phyloP scores from a whole-genome alignment of 768 basidiomycete genomes.

The Panus rudis region DNA sequence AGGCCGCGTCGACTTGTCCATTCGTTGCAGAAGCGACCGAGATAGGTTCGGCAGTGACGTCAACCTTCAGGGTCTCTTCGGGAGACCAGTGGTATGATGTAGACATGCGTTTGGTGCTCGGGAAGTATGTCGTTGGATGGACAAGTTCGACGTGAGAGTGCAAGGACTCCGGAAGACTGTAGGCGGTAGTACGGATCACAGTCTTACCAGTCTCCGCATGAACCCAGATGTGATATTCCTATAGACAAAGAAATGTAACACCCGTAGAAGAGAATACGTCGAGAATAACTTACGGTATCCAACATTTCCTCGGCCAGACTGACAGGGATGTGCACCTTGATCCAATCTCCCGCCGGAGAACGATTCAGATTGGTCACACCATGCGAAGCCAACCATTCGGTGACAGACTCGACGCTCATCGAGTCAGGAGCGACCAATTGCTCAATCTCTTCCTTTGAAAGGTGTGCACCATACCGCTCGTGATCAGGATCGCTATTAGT shows the following conservation, averaged over 20 bases:
- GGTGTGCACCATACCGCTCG: constrained; percentile 27
- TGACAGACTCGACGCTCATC: constrained; percentile 44
- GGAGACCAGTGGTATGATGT: constrained; percentile 27
- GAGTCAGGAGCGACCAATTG: constrained; percentile 50
- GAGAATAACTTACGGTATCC: constrained; percentile 46
- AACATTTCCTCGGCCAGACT: constrained; percentile 60
- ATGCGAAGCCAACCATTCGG: constrained; percentile 52
- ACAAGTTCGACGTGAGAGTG: constrained; percentile 57
- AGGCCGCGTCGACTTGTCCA: constrained; percentile 22
- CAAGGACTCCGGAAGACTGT: constrained; percentile 55
- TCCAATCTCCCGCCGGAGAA: constrained; percentile 65
- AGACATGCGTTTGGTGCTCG: constrained; percentile 36
- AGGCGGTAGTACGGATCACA: constrained; percentile 56
- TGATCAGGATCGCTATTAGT: constrained; percentile 19
- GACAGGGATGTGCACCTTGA: constrained; percentile 51
- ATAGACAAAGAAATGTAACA: not conserved
- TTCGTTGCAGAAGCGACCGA: constrained; percentile 17
- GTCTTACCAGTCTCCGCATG: constrained; percentile 45
- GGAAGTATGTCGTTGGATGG: constrained; percentile 68
- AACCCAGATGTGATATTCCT: constrained; percentile 61
- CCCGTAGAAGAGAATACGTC: not conserved
- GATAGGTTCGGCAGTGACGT: no score
- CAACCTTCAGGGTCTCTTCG: not conserved
- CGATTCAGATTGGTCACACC: constrained; percentile 44
- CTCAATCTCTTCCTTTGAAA: constrained; percentile 63